phyloP scores from a whole-genome alignment of 768 basidiomycete species.

The Suillus variegatus region DNA sequence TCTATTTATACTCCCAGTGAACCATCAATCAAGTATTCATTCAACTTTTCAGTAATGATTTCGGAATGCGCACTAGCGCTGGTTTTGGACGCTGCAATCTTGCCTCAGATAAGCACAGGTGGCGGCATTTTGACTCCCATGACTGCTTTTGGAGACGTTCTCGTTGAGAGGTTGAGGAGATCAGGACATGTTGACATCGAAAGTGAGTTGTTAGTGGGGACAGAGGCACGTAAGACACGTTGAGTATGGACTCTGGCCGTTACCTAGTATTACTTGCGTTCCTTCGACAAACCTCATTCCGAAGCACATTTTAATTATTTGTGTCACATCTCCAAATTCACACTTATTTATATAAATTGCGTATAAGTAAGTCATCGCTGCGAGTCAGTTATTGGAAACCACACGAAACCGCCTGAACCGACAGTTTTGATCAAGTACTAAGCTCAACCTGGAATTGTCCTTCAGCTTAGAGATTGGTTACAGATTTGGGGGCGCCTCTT shows the following conservation, averaged over 20 bases:
- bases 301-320: background rate
- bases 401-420: background rate
- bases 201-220: slow-evolving; percentile 41
- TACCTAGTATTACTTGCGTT: background rate
- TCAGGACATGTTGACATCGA: slow-evolving; percentile 60
- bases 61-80: slow-evolving; percentile 77
- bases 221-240: slow-evolving; percentile 11
- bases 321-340: background rate
- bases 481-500: background rate
- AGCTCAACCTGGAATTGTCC: too few relatives aligned
- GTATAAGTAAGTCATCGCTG: background rate
- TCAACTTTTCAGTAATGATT: slow-evolving; percentile 59
- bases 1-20: background rate
- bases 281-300: background rate
- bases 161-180: slow-evolving; percentile 65
- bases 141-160: slow-evolving; percentile 76
- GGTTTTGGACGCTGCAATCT: slow-evolving; percentile 51
- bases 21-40: slow-evolving; percentile 6
- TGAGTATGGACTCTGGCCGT: slow-evolving; percentile 1
- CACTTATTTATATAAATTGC: background rate
- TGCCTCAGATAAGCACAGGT: slow-evolving; percentile 56
- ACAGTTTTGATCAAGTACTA: too few relatives aligned
- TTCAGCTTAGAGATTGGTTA: background rate
- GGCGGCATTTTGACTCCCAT: slow-evolving; percentile 88
- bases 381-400: background rate